These are phyloP conservation scores for Sisymbrium irio DNA, from an alignment of 345 rosid genomes.

Conservation along the genomic window DNA sequence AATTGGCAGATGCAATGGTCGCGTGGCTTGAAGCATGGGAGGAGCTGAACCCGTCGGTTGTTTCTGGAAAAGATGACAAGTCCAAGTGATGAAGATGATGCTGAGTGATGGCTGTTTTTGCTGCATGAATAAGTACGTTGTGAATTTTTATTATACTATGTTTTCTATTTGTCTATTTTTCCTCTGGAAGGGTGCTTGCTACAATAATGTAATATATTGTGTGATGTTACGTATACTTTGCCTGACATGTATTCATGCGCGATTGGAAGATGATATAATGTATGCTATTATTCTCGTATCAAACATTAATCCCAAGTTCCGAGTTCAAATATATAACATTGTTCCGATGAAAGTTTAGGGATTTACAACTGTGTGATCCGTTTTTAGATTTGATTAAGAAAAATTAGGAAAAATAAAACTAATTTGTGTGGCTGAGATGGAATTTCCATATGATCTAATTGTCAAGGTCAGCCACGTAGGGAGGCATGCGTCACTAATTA, in stretches of 20 bases:
- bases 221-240: not conserved
- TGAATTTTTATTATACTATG: not conserved
- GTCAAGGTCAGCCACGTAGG: too few relatives aligned
- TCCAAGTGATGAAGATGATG: not conserved
- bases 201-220: not conserved
- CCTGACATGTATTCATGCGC: not conserved
- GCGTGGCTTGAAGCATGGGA: conserved; percentile 95
- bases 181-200: not conserved
- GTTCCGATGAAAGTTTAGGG: not conserved
- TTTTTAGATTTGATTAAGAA: not conserved
- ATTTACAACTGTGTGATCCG: not conserved
- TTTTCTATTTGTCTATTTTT: not conserved
- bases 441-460: not conserved
- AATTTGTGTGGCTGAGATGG: not conserved
- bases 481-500: not conserved
- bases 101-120: not conserved
- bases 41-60: conserved; percentile 56
- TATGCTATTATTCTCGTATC: not conserved
- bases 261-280: not conserved
- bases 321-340: not conserved
- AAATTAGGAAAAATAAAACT: not conserved
- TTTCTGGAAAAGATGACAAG: conserved; percentile 23
- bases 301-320: not conserved
- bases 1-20: conserved; percentile 80
- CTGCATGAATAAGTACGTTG: conserved; percentile 6